These are phyloP conservation scores for Podospora comata DNA, from an alignment of 495 filamentous ascomycete genomes.

Conservation along the genomic window DNA sequence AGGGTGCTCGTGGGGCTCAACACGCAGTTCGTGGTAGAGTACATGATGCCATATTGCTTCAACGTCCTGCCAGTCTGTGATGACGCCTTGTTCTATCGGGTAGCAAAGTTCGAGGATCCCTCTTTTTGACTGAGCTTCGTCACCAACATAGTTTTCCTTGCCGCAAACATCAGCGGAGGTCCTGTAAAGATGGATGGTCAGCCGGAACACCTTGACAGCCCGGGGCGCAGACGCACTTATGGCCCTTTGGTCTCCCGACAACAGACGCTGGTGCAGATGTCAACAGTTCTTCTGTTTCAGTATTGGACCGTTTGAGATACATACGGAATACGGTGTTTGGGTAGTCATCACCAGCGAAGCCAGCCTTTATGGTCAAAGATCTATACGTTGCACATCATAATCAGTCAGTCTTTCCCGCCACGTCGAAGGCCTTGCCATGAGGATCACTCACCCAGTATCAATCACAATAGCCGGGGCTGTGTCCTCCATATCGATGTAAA, in stretches of 20 bases:
- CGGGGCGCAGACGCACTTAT: constrained; percentile 27
- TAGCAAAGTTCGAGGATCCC: constrained; percentile 99
- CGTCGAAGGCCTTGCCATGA: too few species aligned
- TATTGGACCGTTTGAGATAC: constrained; percentile 42
- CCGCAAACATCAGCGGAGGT: constrained; percentile 99
- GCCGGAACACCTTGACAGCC: constrained; percentile 99
- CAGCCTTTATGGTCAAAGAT: constrained; percentile 63
- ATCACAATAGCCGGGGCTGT: too few species aligned
- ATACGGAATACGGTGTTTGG: constrained; percentile 99
- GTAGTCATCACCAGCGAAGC: constrained; percentile 99
- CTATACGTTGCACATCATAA: too few species aligned
- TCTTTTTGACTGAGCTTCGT: constrained; percentile 99
- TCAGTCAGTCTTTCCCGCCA: too few species aligned
- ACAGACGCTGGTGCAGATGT: constrained; percentile 3
- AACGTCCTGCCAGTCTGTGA: constrained; percentile 99
- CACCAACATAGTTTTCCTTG: constrained; percentile 99
- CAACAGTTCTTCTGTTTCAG: constrained; percentile 5
- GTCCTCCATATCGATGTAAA: too few species aligned
- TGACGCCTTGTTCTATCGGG: constrained; percentile 99
- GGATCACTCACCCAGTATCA: too few species aligned
- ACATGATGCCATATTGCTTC: constrained; percentile 99
- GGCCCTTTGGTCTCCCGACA: neutral
- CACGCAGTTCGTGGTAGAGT: constrained; percentile 99
- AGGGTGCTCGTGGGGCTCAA: constrained; percentile 99
- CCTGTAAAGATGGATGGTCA: constrained; percentile 87